These are phyloP conservation scores for Fusarium marasasianum DNA, from an alignment of 2,329 filamentous ascomycete genomes.

Conservation along the genomic window DNA sequence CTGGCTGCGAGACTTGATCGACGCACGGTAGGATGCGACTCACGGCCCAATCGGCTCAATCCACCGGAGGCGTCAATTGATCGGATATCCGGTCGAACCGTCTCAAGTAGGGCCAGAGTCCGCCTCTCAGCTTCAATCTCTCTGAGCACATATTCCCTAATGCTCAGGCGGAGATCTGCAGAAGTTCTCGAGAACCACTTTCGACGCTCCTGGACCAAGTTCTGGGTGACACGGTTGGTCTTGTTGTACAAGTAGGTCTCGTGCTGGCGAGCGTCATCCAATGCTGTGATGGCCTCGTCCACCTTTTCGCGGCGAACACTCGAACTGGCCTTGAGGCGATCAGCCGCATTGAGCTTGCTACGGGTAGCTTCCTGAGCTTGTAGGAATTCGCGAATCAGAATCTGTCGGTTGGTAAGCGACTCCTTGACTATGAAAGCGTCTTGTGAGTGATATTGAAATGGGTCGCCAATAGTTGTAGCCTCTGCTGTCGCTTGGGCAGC, in stretches of 20 bases:
- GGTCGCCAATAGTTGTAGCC: conserved; percentile 92
- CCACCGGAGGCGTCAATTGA: conserved; percentile 92
- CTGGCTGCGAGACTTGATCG: conserved; percentile 83
- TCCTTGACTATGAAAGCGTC: conserved; percentile 99
- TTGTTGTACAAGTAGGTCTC: conserved; percentile 86
- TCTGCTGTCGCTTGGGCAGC: conserved; percentile 96
- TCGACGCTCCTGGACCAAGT: conserved; percentile 86
- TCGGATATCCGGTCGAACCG: conserved; percentile 89
- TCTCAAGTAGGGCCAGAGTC: conserved; percentile 91
- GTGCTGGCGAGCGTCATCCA: conserved; percentile 86
- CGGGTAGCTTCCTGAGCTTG: conserved; percentile 89
- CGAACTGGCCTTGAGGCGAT: conserved; percentile 86
- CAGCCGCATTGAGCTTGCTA: conserved; percentile 84
- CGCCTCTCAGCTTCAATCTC: conserved; percentile 96
- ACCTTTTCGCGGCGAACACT: conserved; percentile 95
- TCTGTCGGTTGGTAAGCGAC: conserved; percentile 96
- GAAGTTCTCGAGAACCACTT: conserved; percentile 91
- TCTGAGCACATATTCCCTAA: conserved; percentile 91
- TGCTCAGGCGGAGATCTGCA: conserved; percentile 81
- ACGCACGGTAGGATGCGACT: conserved; percentile 80
- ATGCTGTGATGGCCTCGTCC: conserved; percentile 90
- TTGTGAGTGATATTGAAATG: conserved; percentile 92
- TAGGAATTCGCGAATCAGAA: conserved; percentile 89
- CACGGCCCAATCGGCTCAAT: conserved; percentile 86
- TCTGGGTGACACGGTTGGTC: conserved; percentile 87